Conservation (phyloP, 106 monocot species). For the Narthecium ossifragum region DNA sequence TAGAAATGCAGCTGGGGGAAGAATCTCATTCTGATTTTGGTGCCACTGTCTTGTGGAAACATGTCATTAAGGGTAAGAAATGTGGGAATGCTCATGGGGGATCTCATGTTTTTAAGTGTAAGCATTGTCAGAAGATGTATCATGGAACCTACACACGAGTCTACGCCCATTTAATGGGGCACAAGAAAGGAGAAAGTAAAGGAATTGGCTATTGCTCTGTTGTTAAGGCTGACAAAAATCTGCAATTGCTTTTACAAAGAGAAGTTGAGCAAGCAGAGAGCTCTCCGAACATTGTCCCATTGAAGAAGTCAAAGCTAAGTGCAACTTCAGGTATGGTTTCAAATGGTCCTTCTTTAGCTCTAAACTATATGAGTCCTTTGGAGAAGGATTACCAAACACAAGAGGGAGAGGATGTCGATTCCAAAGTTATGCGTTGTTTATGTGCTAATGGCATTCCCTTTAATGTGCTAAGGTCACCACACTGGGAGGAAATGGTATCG, state of each 20-base stretch:
- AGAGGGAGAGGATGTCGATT: conserved; percentile 31
- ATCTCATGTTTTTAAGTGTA: conserved; percentile 51
- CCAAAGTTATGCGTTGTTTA: conserved; percentile 38
- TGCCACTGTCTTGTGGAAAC: conserved; percentile 49
- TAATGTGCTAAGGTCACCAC: conserved; percentile 36
- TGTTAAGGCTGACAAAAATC: conserved; percentile 39
- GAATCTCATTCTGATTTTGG: conserved; percentile 30
- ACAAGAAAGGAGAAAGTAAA: conserved; percentile 53
- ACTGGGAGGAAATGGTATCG: conserved; percentile 53
- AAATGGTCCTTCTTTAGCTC: conserved; percentile 35
- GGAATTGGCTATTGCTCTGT: conserved; percentile 50
- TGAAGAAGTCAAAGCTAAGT: conserved; percentile 46
- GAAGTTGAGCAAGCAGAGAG: conserved; percentile 53
- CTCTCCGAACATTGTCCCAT: conserved; percentile 37
- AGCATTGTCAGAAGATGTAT: conserved; percentile 47
- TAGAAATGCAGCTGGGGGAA: conserved; percentile 28
- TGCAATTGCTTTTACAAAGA: conserved; percentile 41
- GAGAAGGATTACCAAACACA: conserved; percentile 21
- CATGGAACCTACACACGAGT: conserved; percentile 51
- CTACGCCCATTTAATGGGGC: conserved; percentile 57
- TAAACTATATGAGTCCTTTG: conserved; percentile 27
- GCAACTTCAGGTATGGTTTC: conserved; percentile 15
- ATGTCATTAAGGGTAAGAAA: conserved; percentile 46
- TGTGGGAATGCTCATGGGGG: conserved; percentile 61
- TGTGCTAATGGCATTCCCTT: conserved; percentile 58